phyloP scores from a whole-genome alignment of 805 yeast genomes.

The Blastobotrys americana region DNA sequence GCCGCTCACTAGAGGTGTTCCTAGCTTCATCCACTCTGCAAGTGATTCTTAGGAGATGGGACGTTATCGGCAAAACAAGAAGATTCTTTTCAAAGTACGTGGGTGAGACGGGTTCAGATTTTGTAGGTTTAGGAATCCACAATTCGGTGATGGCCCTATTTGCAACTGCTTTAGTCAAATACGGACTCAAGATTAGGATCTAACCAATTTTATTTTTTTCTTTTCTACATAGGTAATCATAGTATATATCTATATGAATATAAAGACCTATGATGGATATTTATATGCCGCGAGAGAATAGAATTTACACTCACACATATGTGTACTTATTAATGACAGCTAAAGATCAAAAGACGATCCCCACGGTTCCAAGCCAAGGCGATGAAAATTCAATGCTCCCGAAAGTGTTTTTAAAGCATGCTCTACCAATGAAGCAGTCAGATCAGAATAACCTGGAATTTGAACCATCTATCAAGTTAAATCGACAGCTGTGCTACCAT shows the following conservation, averaged over 20 bases:
- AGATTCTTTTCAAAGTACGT: conserved; percentile 9
- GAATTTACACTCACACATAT: too few species aligned
- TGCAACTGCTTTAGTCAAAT: conserved; percentile 16
- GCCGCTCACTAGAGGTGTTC: conserved; percentile 28
- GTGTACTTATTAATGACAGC: too few species aligned
- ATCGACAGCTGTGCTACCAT: not conserved
- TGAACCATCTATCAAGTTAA: not conserved
- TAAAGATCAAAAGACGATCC: not conserved
- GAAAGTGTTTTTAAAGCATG: too few species aligned
- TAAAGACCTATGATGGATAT: too few species aligned
- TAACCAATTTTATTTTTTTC: too few species aligned
- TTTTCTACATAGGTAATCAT: too few species aligned
- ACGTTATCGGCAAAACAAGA: conserved; percentile 7
- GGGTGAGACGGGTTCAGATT: conserved; percentile 16
- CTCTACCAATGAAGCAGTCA: too few species aligned
- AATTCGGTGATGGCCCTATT: conserved; percentile 17
- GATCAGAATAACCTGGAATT: not conserved
- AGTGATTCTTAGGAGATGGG: conserved; percentile 6
- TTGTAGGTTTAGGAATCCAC: conserved; percentile 12
- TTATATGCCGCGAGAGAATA: too few species aligned
- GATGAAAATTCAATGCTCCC: not conserved
- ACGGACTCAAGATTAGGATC: conserved; percentile 12
- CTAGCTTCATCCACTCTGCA: conserved; percentile 22
- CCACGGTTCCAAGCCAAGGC: not conserved
- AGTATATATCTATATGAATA: too few species aligned